These are phyloP conservation scores for Sphaerobolus stellatus DNA, from an alignment of 1,284 basidiomycete species.

Conservation along the genomic window DNA sequence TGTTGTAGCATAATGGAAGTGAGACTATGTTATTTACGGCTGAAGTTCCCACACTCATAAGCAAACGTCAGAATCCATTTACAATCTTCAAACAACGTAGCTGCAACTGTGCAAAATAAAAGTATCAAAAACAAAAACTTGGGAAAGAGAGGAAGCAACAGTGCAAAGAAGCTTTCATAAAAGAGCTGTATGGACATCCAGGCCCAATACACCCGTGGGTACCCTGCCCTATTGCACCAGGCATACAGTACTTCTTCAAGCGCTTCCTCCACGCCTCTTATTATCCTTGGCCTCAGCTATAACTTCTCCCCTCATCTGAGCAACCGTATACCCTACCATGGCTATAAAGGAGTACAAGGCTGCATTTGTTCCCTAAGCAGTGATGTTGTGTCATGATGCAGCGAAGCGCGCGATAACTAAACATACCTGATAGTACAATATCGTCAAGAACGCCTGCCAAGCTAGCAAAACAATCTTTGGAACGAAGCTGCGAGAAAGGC, in stretches of 20 bases:
- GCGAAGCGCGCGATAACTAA: background rate
- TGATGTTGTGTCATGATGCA: background rate
- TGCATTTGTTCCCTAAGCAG: conserved; percentile 68
- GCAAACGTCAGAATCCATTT: background rate
- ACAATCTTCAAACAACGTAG: background rate
- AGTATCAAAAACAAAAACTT: background rate
- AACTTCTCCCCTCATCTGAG: conserved; percentile 60
- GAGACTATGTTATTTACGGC: no score
- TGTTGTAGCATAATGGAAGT: no score
- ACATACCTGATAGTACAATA: conserved; percentile 77
- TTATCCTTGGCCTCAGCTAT: conserved; percentile 67
- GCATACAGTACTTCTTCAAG: conserved; percentile 36
- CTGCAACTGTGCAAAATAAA: no score
- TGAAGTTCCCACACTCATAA: background rate
- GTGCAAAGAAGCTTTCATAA: background rate
- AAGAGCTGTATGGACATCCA: background rate
- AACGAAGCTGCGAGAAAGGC: conserved; percentile 64
- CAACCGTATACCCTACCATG: conserved; percentile 61
- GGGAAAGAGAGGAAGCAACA: background rate
- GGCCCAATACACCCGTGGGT: background rate
- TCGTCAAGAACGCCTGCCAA: conserved; percentile 61
- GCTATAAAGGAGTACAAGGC: conserved; percentile 71
- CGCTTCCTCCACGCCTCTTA: conserved; percentile 55
- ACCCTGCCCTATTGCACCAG: conserved; percentile 1
- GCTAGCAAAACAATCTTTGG: conserved; percentile 63